Evolutionary conservation across 106 monocot genomes (phyloP), one percentile per base, ranked within the genome.

Genomic region (Vanilla planifolia): DNA sequence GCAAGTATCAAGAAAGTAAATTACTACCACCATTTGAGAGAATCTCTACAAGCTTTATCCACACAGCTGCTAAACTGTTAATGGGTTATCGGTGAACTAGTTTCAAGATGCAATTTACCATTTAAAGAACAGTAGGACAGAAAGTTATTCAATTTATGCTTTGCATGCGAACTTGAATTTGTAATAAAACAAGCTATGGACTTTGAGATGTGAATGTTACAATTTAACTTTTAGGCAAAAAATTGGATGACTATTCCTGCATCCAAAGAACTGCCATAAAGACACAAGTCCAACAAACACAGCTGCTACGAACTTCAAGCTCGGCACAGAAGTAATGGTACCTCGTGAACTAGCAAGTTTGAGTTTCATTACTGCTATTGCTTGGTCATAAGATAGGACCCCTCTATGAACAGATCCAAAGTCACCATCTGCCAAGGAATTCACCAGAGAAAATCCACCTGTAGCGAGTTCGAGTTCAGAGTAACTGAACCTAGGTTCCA

Each of bases 361-460:
- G 64, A 85, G 90, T 63, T 91, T 85, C 68, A 86, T 91, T 8
- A 91, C 85, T 29, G 91, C 91, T 59, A 91, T 60, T 23, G 67
- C 73, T 63, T 91, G 91, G 6, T 86, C 91, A 74, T 91, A 85
- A 23, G 73, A 73, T 1, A 91, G 52, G 28, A 86, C 51, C 6
- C 91, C 91, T 68, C 91, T 72, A 51, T 86, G 82, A 56, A 91
- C 91, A 33, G 91, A 91, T 23, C 91, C 91, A 80, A 83, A 91
- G 0, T 86, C 91, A 51, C 91, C 91, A 48, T 91, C 91, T 9
- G 91, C 91, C 72, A 91, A 77, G 61, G 86, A 91, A 59, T 91
- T 91, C 16, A 82, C 85, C 44, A 80, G 33, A 8, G 86, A 91
- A 48, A 91, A 91, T 5, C 82, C 77, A 71, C 79, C 82, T 0